Percentiles rank a stretch among this genome's conserved stretches.
phyloP scores from a whole-genome alignment of 495 filamentous ascomycete species.

The Hypomontagnella monticulosa region DNA sequence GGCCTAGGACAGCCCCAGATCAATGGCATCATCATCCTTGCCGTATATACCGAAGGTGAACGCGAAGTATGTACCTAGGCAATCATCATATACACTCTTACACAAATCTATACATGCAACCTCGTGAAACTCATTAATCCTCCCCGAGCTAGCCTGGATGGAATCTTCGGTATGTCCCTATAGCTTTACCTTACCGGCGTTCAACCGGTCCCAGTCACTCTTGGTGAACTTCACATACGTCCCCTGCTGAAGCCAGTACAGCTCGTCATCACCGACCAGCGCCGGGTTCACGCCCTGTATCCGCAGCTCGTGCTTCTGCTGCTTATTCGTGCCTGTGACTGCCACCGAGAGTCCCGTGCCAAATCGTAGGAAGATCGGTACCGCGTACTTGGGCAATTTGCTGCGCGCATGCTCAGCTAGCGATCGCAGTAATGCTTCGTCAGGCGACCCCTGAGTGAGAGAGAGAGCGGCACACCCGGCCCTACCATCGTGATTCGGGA shows the following conservation, averaged over 20 bases:
- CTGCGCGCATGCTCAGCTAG: constrained; percentile 67
- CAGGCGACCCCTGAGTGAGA: constrained; percentile 55
- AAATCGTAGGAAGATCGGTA: constrained; percentile 80
- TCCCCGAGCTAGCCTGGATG: background rate
- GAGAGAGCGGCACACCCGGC: constrained; percentile 83
- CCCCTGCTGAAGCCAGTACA: constrained; percentile 72
- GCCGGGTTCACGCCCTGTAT: constrained; percentile 75
- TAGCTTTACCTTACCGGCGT: constrained; percentile 74
- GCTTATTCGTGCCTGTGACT: constrained; percentile 86
- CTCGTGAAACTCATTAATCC: background rate
- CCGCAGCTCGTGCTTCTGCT: constrained; percentile 79
- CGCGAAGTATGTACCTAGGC: background rate
- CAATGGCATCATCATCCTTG: background rate
- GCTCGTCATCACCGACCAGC: constrained; percentile 64
- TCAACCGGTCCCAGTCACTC: constrained; percentile 74
- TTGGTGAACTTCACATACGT: constrained; percentile 73
- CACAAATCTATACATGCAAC: background rate
- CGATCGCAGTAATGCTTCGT: constrained; percentile 59
- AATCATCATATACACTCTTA: background rate
- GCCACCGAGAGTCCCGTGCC: constrained; percentile 62
- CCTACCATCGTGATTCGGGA: constrained; percentile 86
- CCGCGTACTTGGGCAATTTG: constrained; percentile 75
- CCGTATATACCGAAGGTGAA: constrained; percentile 1
- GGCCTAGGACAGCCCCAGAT: background rate
- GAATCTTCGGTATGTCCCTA: constrained; percentile 44